These are phyloP conservation scores for Mycena chlorophos DNA, from an alignment of 768 basidiomycete genomes.

Conservation along the genomic window DNA sequence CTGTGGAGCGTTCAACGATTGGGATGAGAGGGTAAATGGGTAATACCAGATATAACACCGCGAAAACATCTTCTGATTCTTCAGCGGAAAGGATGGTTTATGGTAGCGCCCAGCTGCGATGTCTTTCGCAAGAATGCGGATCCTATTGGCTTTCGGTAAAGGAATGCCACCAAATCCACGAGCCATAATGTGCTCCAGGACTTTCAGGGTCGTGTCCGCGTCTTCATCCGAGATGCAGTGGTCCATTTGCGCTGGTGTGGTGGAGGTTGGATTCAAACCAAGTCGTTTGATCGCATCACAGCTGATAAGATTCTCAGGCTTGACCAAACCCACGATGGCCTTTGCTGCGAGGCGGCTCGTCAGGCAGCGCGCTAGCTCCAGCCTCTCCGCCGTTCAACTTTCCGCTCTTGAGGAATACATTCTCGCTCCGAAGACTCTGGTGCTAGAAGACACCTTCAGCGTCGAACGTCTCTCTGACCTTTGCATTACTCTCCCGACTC, in stretches of 20 bases:
- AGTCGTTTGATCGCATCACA: background rate
- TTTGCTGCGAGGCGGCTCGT: background rate
- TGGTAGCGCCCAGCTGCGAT: constrained; percentile 19
- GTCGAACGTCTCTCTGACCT: constrained; percentile 63
- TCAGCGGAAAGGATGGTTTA: constrained; percentile 16
- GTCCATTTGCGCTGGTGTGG: constrained; percentile 7
- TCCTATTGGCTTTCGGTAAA: constrained; percentile 12
- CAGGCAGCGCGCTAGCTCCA: background rate
- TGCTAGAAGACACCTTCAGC: constrained; percentile 50
- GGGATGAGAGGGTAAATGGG: background rate
- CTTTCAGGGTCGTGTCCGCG: constrained; percentile 10
- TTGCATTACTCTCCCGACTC: constrained; percentile 70
- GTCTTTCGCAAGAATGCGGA: constrained; percentile 21
- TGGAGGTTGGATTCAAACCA: background rate
- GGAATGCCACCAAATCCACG: constrained; percentile 14
- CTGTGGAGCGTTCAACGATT: constrained; percentile 3
- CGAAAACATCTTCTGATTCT: constrained; percentile 10
- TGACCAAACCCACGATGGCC: background rate
- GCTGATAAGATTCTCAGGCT: background rate
- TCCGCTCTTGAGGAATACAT: constrained; percentile 55
- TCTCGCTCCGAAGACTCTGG: constrained; percentile 44
- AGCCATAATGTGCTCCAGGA: constrained; percentile 19
- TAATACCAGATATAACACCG: constrained; percentile 22
- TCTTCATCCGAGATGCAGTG: constrained; percentile 11
- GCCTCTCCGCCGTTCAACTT: background rate